phyloP scores from a whole-genome alignment of 345 rosid species.

The Boechera divaricarpa region DNA sequence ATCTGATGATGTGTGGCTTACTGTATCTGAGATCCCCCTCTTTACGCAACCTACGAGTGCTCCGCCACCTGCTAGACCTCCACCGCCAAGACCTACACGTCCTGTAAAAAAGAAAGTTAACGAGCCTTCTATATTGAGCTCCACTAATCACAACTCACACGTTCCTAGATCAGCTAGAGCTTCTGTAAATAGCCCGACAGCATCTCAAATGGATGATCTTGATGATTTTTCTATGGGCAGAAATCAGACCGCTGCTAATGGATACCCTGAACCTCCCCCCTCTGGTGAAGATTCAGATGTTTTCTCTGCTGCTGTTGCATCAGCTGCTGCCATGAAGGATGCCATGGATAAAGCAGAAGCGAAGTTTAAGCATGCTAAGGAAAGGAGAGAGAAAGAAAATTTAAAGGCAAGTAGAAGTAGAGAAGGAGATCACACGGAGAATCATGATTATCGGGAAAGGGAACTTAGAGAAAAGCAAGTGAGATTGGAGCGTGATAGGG shows the following conservation, averaged over 20 bases:
- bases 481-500: slow-evolving; percentile 58
- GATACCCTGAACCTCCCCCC: slow-evolving; percentile 52
- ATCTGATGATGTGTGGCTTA: slow-evolving; percentile 84
- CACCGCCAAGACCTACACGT: slow-evolving; percentile 90
- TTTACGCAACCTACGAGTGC: slow-evolving; percentile 80
- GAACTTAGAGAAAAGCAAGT: slow-evolving; percentile 67
- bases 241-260: slow-evolving; percentile 51
- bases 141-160: slow-evolving; percentile 53
- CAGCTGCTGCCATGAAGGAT: slow-evolving; percentile 97
- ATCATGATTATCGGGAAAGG: slow-evolving; percentile 66
- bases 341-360: slow-evolving; percentile 99
- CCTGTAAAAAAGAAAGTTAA: slow-evolving; percentile 59
- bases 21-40: slow-evolving; percentile 93
- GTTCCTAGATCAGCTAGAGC: slow-evolving; percentile 51
- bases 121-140: slow-evolving; percentile 58
- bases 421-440: slow-evolving; percentile 63
- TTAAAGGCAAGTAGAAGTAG: slow-evolving; percentile 68
- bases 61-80: slow-evolving; percentile 97
- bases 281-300: slow-evolving; percentile 63
- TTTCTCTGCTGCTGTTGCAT: slow-evolving; percentile 76
- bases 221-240: slow-evolving; percentile 71
- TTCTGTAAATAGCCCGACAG: slow-evolving; percentile 49
- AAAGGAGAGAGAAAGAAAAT: slow-evolving; percentile 83
- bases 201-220: slow-evolving; percentile 79
- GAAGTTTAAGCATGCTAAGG: slow-evolving; percentile 83